These are phyloP conservation scores for Colletotrichum salicis DNA, from an alignment of 2,329 filamentous ascomycete genomes.

Conservation along the genomic window DNA sequence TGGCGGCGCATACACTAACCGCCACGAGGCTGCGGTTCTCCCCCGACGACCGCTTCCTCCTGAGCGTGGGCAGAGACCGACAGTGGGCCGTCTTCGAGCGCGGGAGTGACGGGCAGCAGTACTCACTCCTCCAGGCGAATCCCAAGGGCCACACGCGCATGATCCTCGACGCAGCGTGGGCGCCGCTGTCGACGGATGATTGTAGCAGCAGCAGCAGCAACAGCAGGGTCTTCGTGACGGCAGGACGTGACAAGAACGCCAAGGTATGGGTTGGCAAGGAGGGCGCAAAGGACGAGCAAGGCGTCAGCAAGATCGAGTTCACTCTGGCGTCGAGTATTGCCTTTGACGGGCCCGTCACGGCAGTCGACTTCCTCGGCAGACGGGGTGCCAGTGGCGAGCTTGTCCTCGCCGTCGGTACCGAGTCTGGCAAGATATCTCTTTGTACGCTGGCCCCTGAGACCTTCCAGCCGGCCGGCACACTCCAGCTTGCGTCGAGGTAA, in stretches of 20 bases:
- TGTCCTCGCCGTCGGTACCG: conserved; percentile 68
- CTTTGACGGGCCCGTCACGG: conserved; percentile 72
- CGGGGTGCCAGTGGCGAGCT: conserved; percentile 44
- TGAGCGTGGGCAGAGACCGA: conserved; percentile 91
- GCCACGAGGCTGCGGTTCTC: conserved; percentile 87
- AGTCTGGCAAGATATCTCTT: conserved; percentile 61
- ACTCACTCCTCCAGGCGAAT: conserved; percentile 71
- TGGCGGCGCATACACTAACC: conserved; percentile 88
- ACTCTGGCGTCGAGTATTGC: conserved; percentile 63
- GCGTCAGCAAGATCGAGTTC: conserved; percentile 52
- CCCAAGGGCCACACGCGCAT: conserved; percentile 90
- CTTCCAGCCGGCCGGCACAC: conserved; percentile 48
- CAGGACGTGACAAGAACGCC: conserved; percentile 87
- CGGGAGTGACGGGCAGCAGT: conserved; percentile 54
- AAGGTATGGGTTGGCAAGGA: conserved; percentile 70
- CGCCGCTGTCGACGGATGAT: conserved; percentile 57
- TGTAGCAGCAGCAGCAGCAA: neutral
- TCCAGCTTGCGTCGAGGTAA: conserved; percentile 52
- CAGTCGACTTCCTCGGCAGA: conserved; percentile 70
- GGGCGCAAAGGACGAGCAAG: conserved; percentile 38
- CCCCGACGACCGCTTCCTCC: conserved; percentile 74
- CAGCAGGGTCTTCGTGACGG: conserved; percentile 78
- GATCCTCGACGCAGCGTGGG: conserved; percentile 91
- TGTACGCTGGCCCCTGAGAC: conserved; percentile 52
- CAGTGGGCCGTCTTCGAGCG: conserved; percentile 88